phyloP scores from a whole-genome alignment of 768 basidiomycete species.

The Termitomyces sp. region DNA sequence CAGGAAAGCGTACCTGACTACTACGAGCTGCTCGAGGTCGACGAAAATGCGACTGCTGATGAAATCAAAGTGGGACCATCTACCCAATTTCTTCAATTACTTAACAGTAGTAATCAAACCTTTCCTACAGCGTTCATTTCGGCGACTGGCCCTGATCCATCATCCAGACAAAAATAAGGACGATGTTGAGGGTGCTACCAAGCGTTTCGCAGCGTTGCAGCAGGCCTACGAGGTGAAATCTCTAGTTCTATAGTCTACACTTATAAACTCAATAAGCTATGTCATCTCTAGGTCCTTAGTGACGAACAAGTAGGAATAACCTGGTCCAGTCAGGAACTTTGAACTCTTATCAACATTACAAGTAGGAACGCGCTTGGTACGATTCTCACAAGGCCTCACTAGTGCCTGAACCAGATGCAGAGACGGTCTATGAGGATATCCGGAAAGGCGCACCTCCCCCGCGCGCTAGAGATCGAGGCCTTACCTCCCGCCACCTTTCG shows the following conservation, averaged over 20 bases:
- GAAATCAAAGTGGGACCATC: constrained; percentile 75
- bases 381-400: constrained; percentile 87
- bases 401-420: constrained; percentile 77
- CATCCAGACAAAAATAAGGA: constrained; percentile 87
- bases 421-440: constrained; percentile 83
- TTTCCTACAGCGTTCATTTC: constrained; percentile 65
- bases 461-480: constrained; percentile 61
- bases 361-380: constrained; percentile 98
- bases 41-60: constrained; percentile 77
- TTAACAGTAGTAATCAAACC: not conserved
- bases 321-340: not conserved
- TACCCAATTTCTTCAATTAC: not conserved
- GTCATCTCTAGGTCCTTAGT: constrained; percentile 65
- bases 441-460: constrained; percentile 61
- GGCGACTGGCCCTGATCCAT: constrained; percentile 78
- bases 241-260: constrained; percentile 1
- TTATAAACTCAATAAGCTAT: not conserved
- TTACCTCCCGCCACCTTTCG: constrained; percentile 76
- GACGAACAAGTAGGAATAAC: constrained; percentile 79
- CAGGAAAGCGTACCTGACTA: constrained; percentile 51
- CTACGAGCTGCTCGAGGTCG: constrained; percentile 77
- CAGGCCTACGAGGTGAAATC: constrained; percentile 88
- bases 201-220: constrained; percentile 83
- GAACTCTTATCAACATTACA: constrained; percentile 22
- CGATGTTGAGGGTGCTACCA: constrained; percentile 81